These are phyloP conservation scores for Chaetomium fimeti DNA, from an alignment of 495 filamentous ascomycete genomes.

Conservation along the genomic window DNA sequence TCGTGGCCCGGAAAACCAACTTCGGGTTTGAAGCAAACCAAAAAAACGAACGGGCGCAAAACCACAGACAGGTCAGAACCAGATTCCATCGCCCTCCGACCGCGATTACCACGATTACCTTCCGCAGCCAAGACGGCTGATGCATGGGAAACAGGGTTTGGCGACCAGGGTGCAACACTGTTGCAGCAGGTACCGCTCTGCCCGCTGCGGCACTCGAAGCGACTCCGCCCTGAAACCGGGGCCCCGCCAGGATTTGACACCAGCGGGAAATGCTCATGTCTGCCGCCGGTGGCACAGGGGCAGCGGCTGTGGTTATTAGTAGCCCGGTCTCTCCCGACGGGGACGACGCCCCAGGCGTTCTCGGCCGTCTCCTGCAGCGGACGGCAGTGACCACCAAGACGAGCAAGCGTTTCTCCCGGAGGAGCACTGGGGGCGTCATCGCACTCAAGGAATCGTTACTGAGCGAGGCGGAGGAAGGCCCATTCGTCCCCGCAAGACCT, in stretches of 20 bases:
- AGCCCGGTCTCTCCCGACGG: constrained; percentile 19
- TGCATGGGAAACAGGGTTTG: constrained; percentile 18
- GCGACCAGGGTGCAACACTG: background rate
- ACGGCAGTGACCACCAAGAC: constrained; percentile 15
- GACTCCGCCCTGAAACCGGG: background rate
- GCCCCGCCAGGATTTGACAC: constrained; percentile 6
- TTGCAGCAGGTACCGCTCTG: background rate
- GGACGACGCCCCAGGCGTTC: constrained; percentile 10
- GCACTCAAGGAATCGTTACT: background rate
- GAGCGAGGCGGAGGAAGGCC: background rate
- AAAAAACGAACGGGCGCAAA: background rate
- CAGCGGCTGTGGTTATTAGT: constrained; percentile 24
- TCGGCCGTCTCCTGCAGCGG: constrained; percentile 22
- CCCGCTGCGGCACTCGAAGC: background rate
- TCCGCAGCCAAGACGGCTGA: constrained; percentile 9
- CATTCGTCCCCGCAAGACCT: background rate
- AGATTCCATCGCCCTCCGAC: no score
- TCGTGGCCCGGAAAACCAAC: background rate
- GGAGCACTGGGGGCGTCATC: background rate
- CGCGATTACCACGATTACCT: background rate
- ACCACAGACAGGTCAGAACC: no score
- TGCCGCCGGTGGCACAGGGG: constrained; percentile 8
- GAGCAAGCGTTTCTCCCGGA: background rate
- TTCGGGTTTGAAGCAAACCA: background rate
- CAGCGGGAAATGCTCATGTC: background rate